Base-by-base conservation (phyloP, 352 stramenopile species). In the Phytophthora tubulina region DNA sequence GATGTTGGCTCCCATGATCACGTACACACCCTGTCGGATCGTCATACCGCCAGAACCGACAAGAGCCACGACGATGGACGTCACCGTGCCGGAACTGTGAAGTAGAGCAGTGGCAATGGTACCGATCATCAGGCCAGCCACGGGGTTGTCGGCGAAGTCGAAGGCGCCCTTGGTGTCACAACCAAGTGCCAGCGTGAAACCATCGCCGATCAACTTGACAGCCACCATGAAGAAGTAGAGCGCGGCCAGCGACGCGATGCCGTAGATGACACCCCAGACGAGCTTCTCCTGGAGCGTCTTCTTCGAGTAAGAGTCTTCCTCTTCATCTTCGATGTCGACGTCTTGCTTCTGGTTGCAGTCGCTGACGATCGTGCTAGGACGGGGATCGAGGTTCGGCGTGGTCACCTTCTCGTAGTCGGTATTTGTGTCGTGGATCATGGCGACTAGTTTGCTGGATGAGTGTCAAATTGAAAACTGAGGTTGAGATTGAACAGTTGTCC, bases 1-100 rank as follows among this genome's bases (percentile, higher is more conserved):
- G 55, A 94, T 90, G 76, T 98, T 98, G 46, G 93, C 91, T n/a
- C 93, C 93, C 88, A 98, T 97, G 63, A 98, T 84, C 66, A 98
- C 91, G 59, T 91, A 97, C 62, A 97, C 95, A 17, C 78, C 93
- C 62, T 92, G 79, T 4, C 90, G 79, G 49, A 97, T 92, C 11
- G 82, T 82, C 63, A 98, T 82, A 14, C 82, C 80, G 6, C 77
- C 77, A 4, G 89, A 79, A 46, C 91, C 80, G 3, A 93, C 87
- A 3, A 93, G 67, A 3, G 84, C 80, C 42, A 95, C 87, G 21
- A 85, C 79, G 65, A 96, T 91, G n/a, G 89, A 92, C 27, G 87
- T 96, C 41, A 92, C 88, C 0, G 89, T 96, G 4, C 79, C 79
- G n/a, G 83, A 93, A 21, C 80, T 91, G 67, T 96, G 89, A 2